Base-by-base conservation (phyloP, 768 basidiomycete genomes). In the Strobilomyces echinocephalus region DNA sequence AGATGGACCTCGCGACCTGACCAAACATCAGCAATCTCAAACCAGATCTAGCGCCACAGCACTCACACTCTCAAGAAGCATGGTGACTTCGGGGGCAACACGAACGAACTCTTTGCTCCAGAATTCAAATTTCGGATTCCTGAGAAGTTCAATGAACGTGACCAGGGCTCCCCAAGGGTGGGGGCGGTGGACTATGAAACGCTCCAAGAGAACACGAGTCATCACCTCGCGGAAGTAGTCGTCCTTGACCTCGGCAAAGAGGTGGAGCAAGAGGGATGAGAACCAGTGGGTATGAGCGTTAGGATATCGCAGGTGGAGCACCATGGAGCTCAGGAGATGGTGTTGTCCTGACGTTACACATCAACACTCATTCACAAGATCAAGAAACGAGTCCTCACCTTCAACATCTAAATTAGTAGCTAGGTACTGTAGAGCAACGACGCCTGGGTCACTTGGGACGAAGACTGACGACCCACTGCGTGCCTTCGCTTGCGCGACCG, bases 251-350 rank as follows among this genome's bases (percentile, higher is more conserved):
- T 93, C 88, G 46, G 76, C 64, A 75, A 97, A 98, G 41, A 95
- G 81, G 68, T 93, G 83, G 49, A 98, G 81, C 50, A 97, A 75
- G 59, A 97, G 79, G 42, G 86, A 88, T 68, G 88, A 91, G 79
- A 95, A 98, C 93, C 95, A 99, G 70, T 92, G 88, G 46, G 95
- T 99, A 77, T 99, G 97, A 10, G 95, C 91, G 64, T 95, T 97
- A 31, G 97, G 95, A 78, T 95, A 98, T 63, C 97, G 91, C 58
- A 99, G 76, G 68, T 98, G 95, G 62, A 94, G 81, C 41, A 92
- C 88, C 69, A 95, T 86, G n/a, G 95, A 85, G 61, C 85, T 91
- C 60, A 98, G 74, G 59, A 98, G 78, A 71, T 93, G 88, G 73
- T 98, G 92, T 83, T 97, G 94, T 59, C 94, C 95, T 97, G 60